Base-by-base conservation (phyloP, 371 early-diverging fungal species). In the Syncephalis plumigaleata region DNA sequence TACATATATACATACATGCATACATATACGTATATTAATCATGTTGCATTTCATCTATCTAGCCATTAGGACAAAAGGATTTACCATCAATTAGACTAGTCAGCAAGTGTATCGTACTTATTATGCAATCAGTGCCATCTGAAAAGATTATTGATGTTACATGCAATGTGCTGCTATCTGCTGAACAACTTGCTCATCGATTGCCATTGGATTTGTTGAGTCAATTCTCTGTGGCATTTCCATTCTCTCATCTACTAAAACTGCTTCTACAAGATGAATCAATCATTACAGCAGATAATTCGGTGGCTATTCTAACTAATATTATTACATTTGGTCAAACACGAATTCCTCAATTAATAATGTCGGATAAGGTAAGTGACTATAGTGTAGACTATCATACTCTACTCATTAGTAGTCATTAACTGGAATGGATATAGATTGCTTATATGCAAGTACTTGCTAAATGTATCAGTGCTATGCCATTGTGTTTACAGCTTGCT, bases 311-410 rank as follows among this genome's bases (percentile, higher is more conserved):
- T 8, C 46, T 67, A 39, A 61, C 63, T 37, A 73, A 70, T 44
- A 43, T 70, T 43, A 39, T 73, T 8, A 66, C 65, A 4, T 68
- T 70, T 61, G 60, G 63, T 13, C 53, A 59, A 48, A 55, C 50
- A 39, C 57, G 66, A n/a, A 55, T 62, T 1, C 43, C 55, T 24
- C 59, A 52, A 40, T 51, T 67, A 45, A 49, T 42, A 17, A 20
- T 13, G 13, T 2, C 18, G 11, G 21, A 18, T 21, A 43, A 20
- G 21, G 43, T 43, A 20, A 22, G 43, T 40, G 18, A 21, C 13
- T 20, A 24, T 13, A 22, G 2, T 3, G 9, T 2, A 13, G 16
- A 24, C 24, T 5, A 22, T 9, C 24, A 43, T 22, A 7, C 13
- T 2, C 11, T 24, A n/a, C n/a, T n/a, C n/a, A n/a, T n/a, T n/a